Conservation (phyloP, 331 rosid species). For the Spiraea crenata region DNA sequence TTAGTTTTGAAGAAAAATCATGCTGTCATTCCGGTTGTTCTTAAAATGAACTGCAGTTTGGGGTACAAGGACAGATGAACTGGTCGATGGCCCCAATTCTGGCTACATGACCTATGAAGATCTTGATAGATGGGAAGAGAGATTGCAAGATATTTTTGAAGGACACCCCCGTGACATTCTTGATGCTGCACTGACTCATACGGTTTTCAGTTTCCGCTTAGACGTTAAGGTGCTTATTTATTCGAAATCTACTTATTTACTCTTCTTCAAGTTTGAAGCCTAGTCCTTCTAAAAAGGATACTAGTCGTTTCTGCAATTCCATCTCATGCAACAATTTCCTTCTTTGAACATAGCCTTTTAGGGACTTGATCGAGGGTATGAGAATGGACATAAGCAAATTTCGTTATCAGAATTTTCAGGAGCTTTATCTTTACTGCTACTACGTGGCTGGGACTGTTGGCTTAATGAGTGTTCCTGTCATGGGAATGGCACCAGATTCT, state of each 20-base stretch:
- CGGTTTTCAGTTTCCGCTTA: conserved; percentile 59
- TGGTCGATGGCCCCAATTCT: conserved; percentile 86
- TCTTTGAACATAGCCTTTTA: conserved; percentile 54
- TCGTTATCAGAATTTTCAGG: conserved; percentile 63
- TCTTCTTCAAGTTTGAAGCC: too few relatives aligned
- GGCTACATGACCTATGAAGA: conserved; percentile 56
- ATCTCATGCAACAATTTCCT: neutral
- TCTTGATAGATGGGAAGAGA: conserved; percentile 86
- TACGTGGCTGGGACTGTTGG: conserved; percentile 91
- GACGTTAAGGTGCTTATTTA: conserved; percentile 60
- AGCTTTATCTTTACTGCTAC: conserved; percentile 81
- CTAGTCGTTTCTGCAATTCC: neutral
- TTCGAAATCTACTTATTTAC: too few relatives aligned
- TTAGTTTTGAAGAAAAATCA: neutral
- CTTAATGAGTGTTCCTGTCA: conserved; percentile 78
- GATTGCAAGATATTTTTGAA: conserved; percentile 61
- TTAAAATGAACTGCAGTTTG: conserved; percentile 49
- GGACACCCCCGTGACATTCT: conserved; percentile 74
- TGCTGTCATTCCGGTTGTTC: neutral
- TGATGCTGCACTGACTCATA: conserved; percentile 72
- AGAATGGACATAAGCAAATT: conserved; percentile 75
- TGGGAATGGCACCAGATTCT: conserved; percentile 79
- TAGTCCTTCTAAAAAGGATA: neutral
- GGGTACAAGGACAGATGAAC: conserved; percentile 92
- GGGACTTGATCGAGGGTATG: conserved; percentile 89